Percentiles rank a stretch among this genome's conserved stretches.
Conservation (phyloP, 495 filamentous ascomycete species). For the Xylaria flabelliformis region DNA sequence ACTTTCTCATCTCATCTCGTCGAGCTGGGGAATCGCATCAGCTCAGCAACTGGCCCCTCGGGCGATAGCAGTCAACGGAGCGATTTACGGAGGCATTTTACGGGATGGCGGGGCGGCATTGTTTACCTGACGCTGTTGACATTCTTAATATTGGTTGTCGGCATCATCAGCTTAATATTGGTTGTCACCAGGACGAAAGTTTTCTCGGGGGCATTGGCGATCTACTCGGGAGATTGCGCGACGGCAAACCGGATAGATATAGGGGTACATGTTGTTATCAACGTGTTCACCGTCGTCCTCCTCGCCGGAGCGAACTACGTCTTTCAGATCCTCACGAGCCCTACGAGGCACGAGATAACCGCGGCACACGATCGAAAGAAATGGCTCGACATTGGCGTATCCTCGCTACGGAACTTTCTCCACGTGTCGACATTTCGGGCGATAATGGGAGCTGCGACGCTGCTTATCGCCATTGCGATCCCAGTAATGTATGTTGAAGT, state of each 20-base stretch:
- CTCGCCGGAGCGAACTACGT: slow-evolving; percentile 54
- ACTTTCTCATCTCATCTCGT: slow-evolving; percentile 44
- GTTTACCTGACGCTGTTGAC: slow-evolving; percentile 44
- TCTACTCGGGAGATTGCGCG: slow-evolving; percentile 46
- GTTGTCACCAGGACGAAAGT: slow-evolving; percentile 42
- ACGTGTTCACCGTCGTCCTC: slow-evolving; percentile 44
- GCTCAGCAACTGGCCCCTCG: slow-evolving; percentile 20
- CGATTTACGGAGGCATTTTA: slow-evolving; percentile 36
- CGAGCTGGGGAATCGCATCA: slow-evolving; percentile 41
- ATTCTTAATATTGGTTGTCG: slow-evolving; percentile 47
- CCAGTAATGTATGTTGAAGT: slow-evolving; percentile 50
- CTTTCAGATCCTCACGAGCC: slow-evolving; percentile 59
- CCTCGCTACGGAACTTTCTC: slow-evolving; percentile 55
- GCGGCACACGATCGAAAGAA: slow-evolving; percentile 50
- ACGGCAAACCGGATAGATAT: slow-evolving; percentile 42
- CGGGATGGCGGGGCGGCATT: slow-evolving; percentile 50
- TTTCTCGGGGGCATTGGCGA: slow-evolving; percentile 39
- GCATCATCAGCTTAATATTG: slow-evolving; percentile 47
- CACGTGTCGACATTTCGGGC: slow-evolving; percentile 47
- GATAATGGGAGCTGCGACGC: slow-evolving; percentile 45
- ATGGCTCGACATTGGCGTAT: slow-evolving; percentile 64
- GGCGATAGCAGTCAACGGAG: slow-evolving; percentile 34
- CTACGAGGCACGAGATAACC: slow-evolving; percentile 58
- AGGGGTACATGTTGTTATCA: slow-evolving; percentile 48
- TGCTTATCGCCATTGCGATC: slow-evolving; percentile 44